Evolutionary conservation across 2,329 filamentous ascomycete genomes (phyloP).

Genomic region (Fusarium sp.): DNA sequence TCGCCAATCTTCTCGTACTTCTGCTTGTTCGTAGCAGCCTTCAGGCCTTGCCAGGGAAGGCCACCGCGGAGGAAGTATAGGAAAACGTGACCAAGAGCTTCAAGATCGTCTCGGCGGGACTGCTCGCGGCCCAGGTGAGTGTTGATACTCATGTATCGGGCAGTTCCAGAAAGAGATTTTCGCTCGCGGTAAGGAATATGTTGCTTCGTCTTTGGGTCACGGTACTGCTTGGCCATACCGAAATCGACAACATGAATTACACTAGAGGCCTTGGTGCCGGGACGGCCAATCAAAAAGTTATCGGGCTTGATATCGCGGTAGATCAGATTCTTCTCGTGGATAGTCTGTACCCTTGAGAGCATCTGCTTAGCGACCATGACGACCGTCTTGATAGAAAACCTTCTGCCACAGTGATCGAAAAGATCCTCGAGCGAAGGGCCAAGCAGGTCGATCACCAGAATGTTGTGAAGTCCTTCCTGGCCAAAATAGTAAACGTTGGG

Average conservation of each 20-base stretch:
- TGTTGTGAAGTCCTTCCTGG: conserved; percentile 98
- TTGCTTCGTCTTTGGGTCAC: conserved; percentile 98
- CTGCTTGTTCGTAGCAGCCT: conserved; percentile 86
- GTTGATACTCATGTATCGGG: conserved; percentile 99
- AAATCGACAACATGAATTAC: conserved; percentile 99
- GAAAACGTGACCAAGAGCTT: conserved; percentile 83
- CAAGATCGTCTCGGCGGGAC: conserved; percentile 93
- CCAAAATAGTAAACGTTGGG: conserved; percentile 99
- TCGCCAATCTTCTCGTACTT: conserved; percentile 99
- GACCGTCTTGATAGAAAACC: conserved; percentile 96
- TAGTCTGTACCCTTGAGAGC: conserved; percentile 91
- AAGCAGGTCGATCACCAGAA: conserved; percentile 95
- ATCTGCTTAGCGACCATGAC: conserved; percentile 99
- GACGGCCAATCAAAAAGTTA: conserved; percentile 97
- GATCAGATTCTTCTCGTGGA: conserved; percentile 99
- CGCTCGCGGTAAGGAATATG: conserved; percentile 98
- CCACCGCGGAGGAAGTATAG: conserved; percentile 80
- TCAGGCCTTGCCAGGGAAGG: conserved; percentile 78
- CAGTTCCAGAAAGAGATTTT: conserved; percentile 96
- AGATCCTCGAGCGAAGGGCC: conserved; percentile 95
- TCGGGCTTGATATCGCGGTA: conserved; percentile 99
- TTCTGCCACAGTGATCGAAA: conserved; percentile 95
- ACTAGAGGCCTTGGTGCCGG: conserved; percentile 92
- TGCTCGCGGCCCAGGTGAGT: conserved; percentile 97
- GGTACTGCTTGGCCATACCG: conserved; percentile 99